Conservation (phyloP, 1,284 basidiomycete species). For the Cryptococcus maquisensis region DNA sequence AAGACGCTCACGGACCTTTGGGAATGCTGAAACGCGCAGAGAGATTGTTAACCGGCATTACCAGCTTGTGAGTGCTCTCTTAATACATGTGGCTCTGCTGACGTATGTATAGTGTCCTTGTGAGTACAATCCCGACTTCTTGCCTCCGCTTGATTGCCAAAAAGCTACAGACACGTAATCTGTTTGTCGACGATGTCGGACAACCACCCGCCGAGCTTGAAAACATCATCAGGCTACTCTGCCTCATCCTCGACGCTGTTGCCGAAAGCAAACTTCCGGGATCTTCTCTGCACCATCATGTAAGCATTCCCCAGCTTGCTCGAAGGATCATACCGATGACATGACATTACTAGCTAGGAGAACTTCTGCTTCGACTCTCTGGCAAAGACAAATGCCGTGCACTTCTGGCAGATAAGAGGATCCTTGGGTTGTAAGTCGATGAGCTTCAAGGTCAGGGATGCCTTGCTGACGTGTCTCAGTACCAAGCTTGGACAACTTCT, state of each 20-base stretch:
- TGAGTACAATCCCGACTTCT: neutral
- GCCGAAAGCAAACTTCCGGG: neutral
- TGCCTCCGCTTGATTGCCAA: too few relatives aligned
- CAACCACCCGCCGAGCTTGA: too few relatives aligned
- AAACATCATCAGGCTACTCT: too few relatives aligned
- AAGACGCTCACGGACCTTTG: neutral
- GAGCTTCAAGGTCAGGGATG: neutral
- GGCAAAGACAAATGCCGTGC: neutral
- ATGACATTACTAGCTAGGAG: neutral
- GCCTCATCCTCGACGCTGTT: neutral
- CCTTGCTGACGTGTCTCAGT: neutral
- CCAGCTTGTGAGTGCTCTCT: neutral
- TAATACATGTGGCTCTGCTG: neutral
- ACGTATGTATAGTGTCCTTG: neutral
- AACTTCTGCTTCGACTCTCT: neutral
- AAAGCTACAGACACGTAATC: too few relatives aligned
- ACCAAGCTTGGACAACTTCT: neutral
- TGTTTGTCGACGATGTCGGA: too few relatives aligned
- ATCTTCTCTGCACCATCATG: neutral
- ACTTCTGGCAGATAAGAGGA: neutral
- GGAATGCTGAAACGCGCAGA: neutral
- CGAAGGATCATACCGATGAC: neutral
- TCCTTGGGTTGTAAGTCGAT: neutral
- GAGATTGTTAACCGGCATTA: neutral
- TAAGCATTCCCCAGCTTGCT: neutral